phyloP scores from a whole-genome alignment of 1,139 yeast genomes.

The Hansenula lynferdii region DNA sequence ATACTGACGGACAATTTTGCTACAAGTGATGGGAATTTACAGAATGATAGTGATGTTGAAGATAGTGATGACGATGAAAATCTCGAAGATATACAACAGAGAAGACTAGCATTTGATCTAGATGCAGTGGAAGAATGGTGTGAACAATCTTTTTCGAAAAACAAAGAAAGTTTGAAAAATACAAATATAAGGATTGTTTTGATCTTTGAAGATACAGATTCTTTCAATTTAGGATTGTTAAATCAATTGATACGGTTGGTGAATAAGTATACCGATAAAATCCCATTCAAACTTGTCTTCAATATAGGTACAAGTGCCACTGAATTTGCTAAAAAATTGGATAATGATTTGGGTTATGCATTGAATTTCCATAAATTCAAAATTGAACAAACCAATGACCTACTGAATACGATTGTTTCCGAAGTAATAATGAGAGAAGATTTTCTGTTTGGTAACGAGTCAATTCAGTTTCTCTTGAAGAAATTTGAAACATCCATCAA shows the following conservation, averaged over 20 bases:
- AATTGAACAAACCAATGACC: slow-evolving; percentile 19
- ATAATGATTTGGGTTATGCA: slow-evolving; percentile 10
- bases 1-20: slow-evolving; percentile 4
- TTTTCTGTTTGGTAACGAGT: slow-evolving; percentile 17
- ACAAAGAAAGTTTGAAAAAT: slow-evolving; percentile 1
- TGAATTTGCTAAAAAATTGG: slow-evolving; percentile 13
- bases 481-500: slow-evolving; percentile 16
- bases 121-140: slow-evolving; percentile 24
- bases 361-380: slow-evolving; percentile 14
- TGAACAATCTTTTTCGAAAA: slow-evolving; percentile 3
- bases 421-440: slow-evolving; percentile 16
- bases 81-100: slow-evolving; percentile 5
- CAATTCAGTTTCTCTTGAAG: slow-evolving; percentile 13
- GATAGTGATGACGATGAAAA: slow-evolving; percentile 8
- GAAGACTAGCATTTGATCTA: slow-evolving; percentile 22
- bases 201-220: slow-evolving; percentile 23
- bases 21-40: slow-evolving; percentile 5
- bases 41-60: slow-evolving; percentile 2
- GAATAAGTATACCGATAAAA: slow-evolving; percentile 11
- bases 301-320: slow-evolving; percentile 19
- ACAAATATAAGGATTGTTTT: slow-evolving; percentile 19
- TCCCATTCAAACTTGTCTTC: slow-evolving; percentile 22
- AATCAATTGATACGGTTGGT: slow-evolving; percentile 16
- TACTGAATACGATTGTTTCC: slow-evolving; percentile 18
- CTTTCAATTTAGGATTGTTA: slow-evolving; percentile 18